These are phyloP conservation scores for Daedalea quercina DNA, from an alignment of 768 basidiomycete genomes.

Conservation along the genomic window DNA sequence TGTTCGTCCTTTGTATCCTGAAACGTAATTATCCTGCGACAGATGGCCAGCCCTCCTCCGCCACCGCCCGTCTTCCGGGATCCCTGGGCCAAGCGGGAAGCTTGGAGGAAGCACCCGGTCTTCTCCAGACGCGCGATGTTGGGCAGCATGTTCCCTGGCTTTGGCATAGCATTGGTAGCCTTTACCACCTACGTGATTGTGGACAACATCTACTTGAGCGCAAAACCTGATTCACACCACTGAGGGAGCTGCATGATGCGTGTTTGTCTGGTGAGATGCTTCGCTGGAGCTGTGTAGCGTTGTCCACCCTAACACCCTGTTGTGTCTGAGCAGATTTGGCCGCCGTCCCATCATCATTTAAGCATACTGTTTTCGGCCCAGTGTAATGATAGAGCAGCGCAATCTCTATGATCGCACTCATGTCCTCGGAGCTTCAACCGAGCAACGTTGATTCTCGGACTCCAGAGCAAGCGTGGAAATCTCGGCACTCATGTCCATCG, in stretches of 20 bases:
- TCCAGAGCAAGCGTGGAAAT: too few species aligned
- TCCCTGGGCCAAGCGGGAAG: conserved; percentile 91
- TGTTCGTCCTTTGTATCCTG: neutral
- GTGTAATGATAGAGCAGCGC: neutral
- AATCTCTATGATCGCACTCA: neutral
- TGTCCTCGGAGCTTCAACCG: too few species aligned
- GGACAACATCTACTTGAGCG: conserved; percentile 60
- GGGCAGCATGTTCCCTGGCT: conserved; percentile 87
- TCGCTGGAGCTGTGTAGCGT: neutral
- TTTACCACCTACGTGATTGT: conserved; percentile 88
- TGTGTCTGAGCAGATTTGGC: too few species aligned
- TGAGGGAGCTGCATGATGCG: neutral
- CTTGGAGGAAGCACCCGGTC: conserved; percentile 87
- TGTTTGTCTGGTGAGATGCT: neutral
- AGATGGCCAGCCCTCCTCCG: conserved; percentile 43
- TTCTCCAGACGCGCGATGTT: conserved; percentile 87
- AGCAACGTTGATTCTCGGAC: too few species aligned
- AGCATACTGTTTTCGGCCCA: neutral
- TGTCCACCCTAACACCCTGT: neutral
- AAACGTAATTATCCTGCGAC: neutral
- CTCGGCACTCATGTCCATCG: too few species aligned
- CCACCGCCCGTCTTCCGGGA: conserved; percentile 74
- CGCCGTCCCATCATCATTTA: too few species aligned
- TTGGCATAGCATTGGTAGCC: conserved; percentile 87
- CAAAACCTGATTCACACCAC: conserved; percentile 13